Evolutionary conservation across 805 yeast genomes (phyloP), one percentile per base, ranked within the genome.

Genomic region (Pichia pseudocactophila): DNA sequence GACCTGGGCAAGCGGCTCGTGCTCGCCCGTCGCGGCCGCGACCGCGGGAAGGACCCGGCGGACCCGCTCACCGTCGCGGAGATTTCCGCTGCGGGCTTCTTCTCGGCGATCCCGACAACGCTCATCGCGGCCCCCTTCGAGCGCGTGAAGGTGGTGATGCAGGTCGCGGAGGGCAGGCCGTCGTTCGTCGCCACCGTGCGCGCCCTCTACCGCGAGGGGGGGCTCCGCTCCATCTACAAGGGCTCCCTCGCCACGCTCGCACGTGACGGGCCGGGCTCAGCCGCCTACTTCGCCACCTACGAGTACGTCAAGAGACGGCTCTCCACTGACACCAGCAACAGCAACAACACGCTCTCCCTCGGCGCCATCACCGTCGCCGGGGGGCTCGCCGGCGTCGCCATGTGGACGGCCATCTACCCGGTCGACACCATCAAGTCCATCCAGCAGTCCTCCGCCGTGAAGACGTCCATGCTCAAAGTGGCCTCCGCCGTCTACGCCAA

Each of bases 321-420:
- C 51, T 70, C 87, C 11, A 63, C 62, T 7, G 61, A 62, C 13
- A 26, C 28, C 11, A n/a, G n/a, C n/a, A n/a, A n/a, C n/a, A n/a
- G n/a, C n/a, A n/a, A n/a, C n/a, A 67, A 73, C 43, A 69, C 74
- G 38, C 57, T 87, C 56, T 81, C 89, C 6, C 66, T 90, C 34
- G 64, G 73, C 19, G 88, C 92, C 27, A 77, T 92, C 46, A 76
- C 86, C 51, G 69, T 83, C 34, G 95, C 97, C 30, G 98, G 98
- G 61, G 98, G 97, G 18, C 73, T 78, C 57, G 95, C 97, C 1
- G 98, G 98, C 57, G 85, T 90, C 47, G 78, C 95, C 10, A 90
- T 90, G 98, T 90, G 98, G 98, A 64, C 82, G 26, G 85, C 83
- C 18, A 92, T 90, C 16, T 90, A 88, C 84, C 98, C 98, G 30